A percentile compares a stretch with the other conserved stretches of the same genome.
These are phyloP conservation scores for Metarhizium guizhouense DNA, from an alignment of 2,329 filamentous ascomycete species.

Conservation along the genomic window DNA sequence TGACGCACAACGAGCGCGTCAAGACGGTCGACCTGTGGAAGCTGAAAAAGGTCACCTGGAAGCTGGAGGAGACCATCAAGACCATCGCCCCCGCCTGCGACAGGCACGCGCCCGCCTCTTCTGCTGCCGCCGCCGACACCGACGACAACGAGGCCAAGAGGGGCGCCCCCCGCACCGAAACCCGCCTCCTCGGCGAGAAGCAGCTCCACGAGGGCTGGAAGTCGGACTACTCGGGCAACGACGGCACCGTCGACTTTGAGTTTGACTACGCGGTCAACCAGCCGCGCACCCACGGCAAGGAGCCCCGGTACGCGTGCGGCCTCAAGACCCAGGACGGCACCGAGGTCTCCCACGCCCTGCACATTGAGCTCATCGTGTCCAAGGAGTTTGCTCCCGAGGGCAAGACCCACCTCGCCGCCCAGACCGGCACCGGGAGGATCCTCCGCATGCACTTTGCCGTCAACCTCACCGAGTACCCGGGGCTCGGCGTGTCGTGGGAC, in stretches of 20 bases:
- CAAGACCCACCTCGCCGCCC: conserved; percentile 60
- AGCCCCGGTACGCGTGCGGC: conserved; percentile 64
- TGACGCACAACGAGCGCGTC: conserved; percentile 56
- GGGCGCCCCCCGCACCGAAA: conserved; percentile 61
- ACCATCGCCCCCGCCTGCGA: conserved; percentile 71
- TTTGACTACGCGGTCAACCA: conserved; percentile 43
- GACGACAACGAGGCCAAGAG: conserved; percentile 37
- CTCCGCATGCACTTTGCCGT: conserved; percentile 86
- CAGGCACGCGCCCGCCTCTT: conserved; percentile 52
- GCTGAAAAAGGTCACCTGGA: conserved; percentile 85
- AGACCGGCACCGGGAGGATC: conserved; percentile 84
- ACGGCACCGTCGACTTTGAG: conserved; percentile 50
- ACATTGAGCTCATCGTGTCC: conserved; percentile 88
- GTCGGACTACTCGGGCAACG: conserved; percentile 45
- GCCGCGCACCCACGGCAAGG: conserved; percentile 35
- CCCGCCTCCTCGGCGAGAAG: conserved; percentile 68
- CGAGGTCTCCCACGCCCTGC: conserved; percentile 72
- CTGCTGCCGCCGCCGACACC: conserved; percentile 11
- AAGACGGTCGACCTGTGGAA: conserved; percentile 76
- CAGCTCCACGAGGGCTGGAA: conserved; percentile 90
- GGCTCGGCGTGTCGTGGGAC: conserved; percentile 91
- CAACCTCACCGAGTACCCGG: conserved; percentile 71
- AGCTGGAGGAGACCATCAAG: conserved; percentile 79
- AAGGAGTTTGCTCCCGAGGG: conserved; percentile 77
- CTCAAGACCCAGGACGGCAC: conserved; percentile 66